Conservation (phyloP, 73 alveolate genomes). For the Tetrahymena borealis region DNA sequence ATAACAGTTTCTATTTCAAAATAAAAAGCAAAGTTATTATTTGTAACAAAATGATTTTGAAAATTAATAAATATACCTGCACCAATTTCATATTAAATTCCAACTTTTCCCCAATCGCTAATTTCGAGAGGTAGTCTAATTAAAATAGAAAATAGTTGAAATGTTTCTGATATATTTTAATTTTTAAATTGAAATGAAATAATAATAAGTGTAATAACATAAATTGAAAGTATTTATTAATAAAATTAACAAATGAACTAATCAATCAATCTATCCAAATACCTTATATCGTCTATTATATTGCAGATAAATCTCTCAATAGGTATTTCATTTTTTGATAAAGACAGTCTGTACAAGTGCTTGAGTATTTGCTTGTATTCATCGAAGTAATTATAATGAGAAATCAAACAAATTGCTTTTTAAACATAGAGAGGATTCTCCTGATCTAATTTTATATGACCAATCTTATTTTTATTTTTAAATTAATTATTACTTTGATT, state of each 20-base stretch:
- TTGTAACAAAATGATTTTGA: neutral
- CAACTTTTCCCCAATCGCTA: neutral
- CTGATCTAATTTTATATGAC: neutral
- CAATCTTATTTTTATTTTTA: neutral
- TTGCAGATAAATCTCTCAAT: conserved; percentile 34
- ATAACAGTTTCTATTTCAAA: neutral
- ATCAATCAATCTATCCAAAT: no score
- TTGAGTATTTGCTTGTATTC: conserved; percentile 15
- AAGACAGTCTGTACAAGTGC: conserved; percentile 1
- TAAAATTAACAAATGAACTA: no score
- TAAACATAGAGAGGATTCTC: neutral
- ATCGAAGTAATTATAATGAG: conserved; percentile 17
- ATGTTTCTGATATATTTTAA: no score
- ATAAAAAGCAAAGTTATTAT: neutral
- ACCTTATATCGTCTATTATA: conserved; percentile 21
- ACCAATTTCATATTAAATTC: neutral
- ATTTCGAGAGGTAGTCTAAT: neutral
- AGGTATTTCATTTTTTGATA: conserved; percentile 18
- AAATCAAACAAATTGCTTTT: conserved; percentile 17
- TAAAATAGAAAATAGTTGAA: neutral
- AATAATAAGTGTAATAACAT: no score
- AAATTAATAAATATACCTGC: neutral
- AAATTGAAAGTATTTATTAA: no score
- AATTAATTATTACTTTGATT: neutral
- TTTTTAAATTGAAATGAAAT: no score